A percentile compares a stretch with the other conserved stretches of the same genome.
Evolutionary conservation across 257 asterid species (phyloP).

Genomic region (Solanum chmielewskii): DNA sequence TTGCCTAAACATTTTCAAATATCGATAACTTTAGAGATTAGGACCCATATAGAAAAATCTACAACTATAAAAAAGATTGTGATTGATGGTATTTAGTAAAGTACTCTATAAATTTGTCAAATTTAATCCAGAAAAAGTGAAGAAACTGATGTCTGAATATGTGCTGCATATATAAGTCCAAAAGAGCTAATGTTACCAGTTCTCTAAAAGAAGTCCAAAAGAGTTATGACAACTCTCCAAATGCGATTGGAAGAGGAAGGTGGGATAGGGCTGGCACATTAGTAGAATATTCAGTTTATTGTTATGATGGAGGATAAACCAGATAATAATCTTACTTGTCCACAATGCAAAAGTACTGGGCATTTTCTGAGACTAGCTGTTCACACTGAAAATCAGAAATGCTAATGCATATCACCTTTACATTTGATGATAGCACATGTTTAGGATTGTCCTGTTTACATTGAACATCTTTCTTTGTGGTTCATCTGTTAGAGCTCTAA

Average conservation of each 20-base stretch:
- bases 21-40: too few species aligned
- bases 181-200: neutral
- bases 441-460: neutral
- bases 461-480: neutral
- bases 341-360: neutral
- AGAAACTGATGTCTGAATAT: neutral
- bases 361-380: neutral
- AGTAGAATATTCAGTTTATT: neutral
- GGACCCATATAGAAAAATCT: too few species aligned
- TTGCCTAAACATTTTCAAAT: too few species aligned
- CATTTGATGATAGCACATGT: neutral
- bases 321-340: neutral
- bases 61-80: neutral
- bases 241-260: neutral
- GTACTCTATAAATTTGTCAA: neutral
- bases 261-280: neutral
- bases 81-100: neutral
- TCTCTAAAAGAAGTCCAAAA: neutral
- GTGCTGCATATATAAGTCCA: neutral
- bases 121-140: neutral
- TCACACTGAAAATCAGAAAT: neutral
- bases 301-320: neutral
- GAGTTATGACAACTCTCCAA: neutral
- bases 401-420: neutral
- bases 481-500: neutral